Base-by-base conservation (phyloP, 139 green algal species). In the Closterium sp. region DNA sequence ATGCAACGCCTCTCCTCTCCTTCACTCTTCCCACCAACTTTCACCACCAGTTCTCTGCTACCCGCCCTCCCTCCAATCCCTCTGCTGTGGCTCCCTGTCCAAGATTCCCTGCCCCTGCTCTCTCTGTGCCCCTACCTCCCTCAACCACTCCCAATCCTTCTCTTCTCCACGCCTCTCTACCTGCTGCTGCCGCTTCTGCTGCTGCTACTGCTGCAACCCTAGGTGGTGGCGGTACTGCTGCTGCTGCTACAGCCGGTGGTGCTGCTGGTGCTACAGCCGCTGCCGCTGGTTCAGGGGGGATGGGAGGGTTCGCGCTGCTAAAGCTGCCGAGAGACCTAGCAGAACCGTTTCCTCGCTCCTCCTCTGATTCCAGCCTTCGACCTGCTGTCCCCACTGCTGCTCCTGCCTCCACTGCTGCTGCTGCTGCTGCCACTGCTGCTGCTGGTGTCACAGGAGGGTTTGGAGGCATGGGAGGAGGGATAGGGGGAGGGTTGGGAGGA, bases 381-480 rank as follows among this genome's bases (percentile, higher is more conserved):
- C 62, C 62, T 79, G 62, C 62, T 2, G 62, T 13, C 19, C 17
- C 62, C 0, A 13, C 62, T 24, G 62, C 17, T 79, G 62, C 62
- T 24, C 13, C 62, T 24, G 62, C 62, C 19, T 5, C 62, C 27
- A 13, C 62, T 79, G 62, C 62, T n/a, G n/a, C n/a, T n/a, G n/a
- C n/a, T n/a, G n/a, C n/a, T n/a, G n/a, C n/a, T n/a, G n/a, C n/a
- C n/a, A n/a, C n/a, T n/a, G n/a, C n/a, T 79, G 62, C 17, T 79
- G 62, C 10, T 70, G 50, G 34, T 42, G 4, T 4, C 22, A 86
- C 73, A 86, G 87, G 89, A 96, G 0, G 96, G 27, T n/a, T 21
- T 5, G 50, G 96, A 95, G 2, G 86, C 32, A 38, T 38, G 32
- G 32, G 32, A 70, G 42, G 42, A 62, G 50, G 0, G 17, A 70